Percentiles rank a stretch among this genome's conserved stretches.
Conservation (phyloP, 2,329 filamentous ascomycete species). For the Cordyceps fumosorosea region DNA sequence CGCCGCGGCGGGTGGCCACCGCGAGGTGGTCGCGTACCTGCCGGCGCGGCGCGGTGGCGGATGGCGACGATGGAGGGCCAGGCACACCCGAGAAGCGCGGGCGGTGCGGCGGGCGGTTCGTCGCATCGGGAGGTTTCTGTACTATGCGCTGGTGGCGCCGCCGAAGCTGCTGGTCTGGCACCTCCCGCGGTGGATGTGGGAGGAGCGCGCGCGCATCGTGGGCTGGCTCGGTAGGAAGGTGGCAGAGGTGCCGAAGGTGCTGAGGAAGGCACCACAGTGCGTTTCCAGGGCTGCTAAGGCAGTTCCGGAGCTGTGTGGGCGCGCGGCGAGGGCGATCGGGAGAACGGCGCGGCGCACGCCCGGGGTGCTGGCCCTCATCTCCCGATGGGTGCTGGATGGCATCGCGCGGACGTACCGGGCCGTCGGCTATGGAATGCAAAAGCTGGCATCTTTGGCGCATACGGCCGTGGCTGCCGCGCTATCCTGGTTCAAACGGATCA, state of each 20-base stretch:
- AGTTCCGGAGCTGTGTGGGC: conserved; percentile 17
- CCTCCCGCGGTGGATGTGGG: conserved; percentile 22
- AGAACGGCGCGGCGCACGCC: conserved; percentile 20
- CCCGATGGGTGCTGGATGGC: conserved; percentile 25
- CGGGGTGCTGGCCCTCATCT: conserved; percentile 19
- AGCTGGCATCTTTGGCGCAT: conserved; percentile 28
- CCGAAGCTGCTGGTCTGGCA: conserved; percentile 25
- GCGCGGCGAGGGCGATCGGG: conserved; percentile 16
- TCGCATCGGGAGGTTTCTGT: conserved; percentile 20
- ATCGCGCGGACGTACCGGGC: conserved; percentile 22
- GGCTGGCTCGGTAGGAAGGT: conserved; percentile 26
- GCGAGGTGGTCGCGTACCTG: conserved; percentile 37
- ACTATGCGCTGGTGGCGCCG: conserved; percentile 24
- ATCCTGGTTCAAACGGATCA: conserved; percentile 29
- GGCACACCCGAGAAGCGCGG: conserved; percentile 25
- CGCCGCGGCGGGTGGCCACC: conserved; percentile 33
- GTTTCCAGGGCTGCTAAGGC: background rate
- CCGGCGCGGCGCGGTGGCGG: conserved; percentile 33
- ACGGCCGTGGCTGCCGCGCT: conserved; percentile 28
- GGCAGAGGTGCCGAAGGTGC: conserved; percentile 21
- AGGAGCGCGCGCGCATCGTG: conserved; percentile 21
- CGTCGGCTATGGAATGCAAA: conserved; percentile 20
- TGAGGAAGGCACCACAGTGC: conserved; percentile 4
- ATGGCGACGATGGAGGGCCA: conserved; percentile 30
- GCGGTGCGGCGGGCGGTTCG: conserved; percentile 19